A percentile compares a stretch with the other conserved stretches of the same genome.
phyloP scores from a whole-genome alignment of 2,329 filamentous ascomycete species.

The Penicillium hordei region DNA sequence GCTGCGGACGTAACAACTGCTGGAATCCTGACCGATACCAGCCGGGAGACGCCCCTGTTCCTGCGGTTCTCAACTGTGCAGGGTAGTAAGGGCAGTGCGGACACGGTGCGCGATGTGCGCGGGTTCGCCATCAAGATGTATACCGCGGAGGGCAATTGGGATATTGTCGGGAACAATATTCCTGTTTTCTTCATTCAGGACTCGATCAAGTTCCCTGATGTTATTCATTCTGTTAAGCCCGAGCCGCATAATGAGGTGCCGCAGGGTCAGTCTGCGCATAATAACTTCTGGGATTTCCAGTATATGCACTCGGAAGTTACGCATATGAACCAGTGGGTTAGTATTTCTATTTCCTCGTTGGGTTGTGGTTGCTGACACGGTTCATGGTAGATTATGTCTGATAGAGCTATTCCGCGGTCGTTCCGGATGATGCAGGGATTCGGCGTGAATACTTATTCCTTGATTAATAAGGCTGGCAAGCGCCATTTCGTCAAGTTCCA shows the following conservation, averaged over 20 bases:
- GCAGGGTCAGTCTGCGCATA: slow-evolving; percentile 50
- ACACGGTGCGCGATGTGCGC: slow-evolving; percentile 79
- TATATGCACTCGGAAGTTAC: slow-evolving; percentile 36
- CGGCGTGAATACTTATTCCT: slow-evolving; percentile 38
- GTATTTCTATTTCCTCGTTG: slow-evolving; percentile 3
- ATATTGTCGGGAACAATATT: slow-evolving; percentile 45
- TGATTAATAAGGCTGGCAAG: slow-evolving; percentile 36
- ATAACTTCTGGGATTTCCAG: slow-evolving; percentile 54
- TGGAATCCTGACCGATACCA: slow-evolving; percentile 66
- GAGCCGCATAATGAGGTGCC: slow-evolving; percentile 45
- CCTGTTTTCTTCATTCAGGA: slow-evolving; percentile 47
- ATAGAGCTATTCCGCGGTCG: slow-evolving; percentile 38
- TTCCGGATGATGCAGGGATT: slow-evolving; percentile 41
- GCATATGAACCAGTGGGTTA: slow-evolving; percentile 37
- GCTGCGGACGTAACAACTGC: slow-evolving; percentile 63
- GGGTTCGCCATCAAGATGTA: slow-evolving; percentile 79
- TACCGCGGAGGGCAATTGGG: slow-evolving; percentile 73
- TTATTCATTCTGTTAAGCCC: slow-evolving; percentile 44
- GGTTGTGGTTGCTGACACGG: background rate
- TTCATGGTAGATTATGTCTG: slow-evolving; percentile 33
- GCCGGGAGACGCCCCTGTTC: slow-evolving; percentile 64
- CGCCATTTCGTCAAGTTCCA: slow-evolving; percentile 39
- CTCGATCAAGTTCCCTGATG: slow-evolving; percentile 43
- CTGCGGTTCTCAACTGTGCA: slow-evolving; percentile 76
- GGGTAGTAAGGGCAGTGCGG: slow-evolving; percentile 71